These are phyloP conservation scores for Neurospora sp. DNA, from an alignment of 2,329 filamentous ascomycete genomes.

Conservation along the genomic window DNA sequence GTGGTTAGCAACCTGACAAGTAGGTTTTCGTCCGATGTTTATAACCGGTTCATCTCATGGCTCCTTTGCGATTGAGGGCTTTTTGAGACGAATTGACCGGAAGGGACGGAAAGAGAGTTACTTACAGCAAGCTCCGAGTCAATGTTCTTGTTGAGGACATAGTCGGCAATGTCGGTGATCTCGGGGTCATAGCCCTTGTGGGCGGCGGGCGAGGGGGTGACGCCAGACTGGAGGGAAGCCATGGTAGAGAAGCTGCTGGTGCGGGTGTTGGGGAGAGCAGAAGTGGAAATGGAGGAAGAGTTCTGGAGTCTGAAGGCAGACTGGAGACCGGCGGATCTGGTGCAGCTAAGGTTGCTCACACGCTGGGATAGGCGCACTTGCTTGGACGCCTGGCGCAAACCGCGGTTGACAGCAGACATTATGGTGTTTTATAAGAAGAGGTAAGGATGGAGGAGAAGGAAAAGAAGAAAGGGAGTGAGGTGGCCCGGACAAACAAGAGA, in stretches of 20 bases:
- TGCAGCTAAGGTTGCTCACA: constrained; percentile 23
- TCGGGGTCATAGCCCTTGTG: constrained; percentile 72
- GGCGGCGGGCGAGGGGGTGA: constrained; percentile 31
- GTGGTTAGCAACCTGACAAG: neutral
- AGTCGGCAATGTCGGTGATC: constrained; percentile 89
- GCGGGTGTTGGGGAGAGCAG: constrained; percentile 10
- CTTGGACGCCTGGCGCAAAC: constrained; percentile 44
- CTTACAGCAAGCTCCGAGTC: constrained; percentile 87
- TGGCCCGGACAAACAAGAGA: neutral
- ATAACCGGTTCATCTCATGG: constrained; percentile 3
- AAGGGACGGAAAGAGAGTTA: too few relatives aligned
- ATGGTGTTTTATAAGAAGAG: too few relatives aligned
- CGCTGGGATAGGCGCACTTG: constrained; percentile 38
- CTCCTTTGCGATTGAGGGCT: neutral
- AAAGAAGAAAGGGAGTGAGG: constrained; percentile 2
- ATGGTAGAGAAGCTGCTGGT: constrained; percentile 38
- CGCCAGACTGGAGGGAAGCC: constrained; percentile 32
- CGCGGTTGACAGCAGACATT: constrained; percentile 47
- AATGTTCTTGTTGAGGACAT: constrained; percentile 86
- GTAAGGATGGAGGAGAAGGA: neutral
- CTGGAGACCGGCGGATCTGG: constrained; percentile 26
- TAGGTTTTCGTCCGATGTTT: neutral
- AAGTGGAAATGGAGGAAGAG: constrained; percentile 2
- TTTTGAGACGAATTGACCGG: neutral
- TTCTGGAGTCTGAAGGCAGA: constrained; percentile 11